These are phyloP conservation scores for Saccharomycopsis lassenensis DNA, from an alignment of 805 yeast species.

Conservation along the genomic window DNA sequence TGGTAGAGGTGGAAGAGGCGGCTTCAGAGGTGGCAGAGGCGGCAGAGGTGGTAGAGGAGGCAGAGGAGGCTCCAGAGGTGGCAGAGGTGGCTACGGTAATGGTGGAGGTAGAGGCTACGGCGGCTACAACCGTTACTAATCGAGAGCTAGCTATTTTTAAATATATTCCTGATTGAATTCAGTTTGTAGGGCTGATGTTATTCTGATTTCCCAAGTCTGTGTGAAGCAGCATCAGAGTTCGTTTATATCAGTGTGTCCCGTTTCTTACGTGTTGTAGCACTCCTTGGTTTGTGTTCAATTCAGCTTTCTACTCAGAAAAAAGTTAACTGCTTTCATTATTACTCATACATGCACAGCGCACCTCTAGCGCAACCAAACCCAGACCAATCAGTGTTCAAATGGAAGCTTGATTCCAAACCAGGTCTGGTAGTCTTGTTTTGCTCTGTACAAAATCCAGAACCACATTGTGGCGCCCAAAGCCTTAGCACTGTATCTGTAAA, in stretches of 20 bases:
- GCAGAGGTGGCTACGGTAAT: slow-evolving; percentile 31
- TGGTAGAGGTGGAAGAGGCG: slow-evolving; percentile 58
- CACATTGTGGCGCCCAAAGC: slow-evolving; percentile 77
- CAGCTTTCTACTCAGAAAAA: no score
- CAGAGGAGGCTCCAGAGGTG: slow-evolving; percentile 37
- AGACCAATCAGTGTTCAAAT: slow-evolving; percentile 28
- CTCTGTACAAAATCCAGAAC: slow-evolving; percentile 79
- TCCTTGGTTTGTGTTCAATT: no score
- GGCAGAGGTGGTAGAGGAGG: slow-evolving; percentile 42
- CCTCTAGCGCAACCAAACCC: no score
- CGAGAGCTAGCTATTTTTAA: no score
- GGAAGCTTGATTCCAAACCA: slow-evolving; percentile 42
- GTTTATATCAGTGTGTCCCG: no score
- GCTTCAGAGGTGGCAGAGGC: slow-evolving; percentile 46
- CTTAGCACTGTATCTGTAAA: slow-evolving; percentile 50
- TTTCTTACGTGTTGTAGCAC: no score
- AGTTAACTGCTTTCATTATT: no score
- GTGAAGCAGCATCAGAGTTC: no score
- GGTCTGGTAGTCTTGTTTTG: slow-evolving; percentile 59
- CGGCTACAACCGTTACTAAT: slow-evolving; percentile 1
- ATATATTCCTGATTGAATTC: no score
- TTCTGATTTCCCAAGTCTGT: no score
- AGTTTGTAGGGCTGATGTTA: no score
- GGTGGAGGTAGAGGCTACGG: slow-evolving; percentile 32
- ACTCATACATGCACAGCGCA: no score